Evolutionary conservation across 2,329 filamentous ascomycete genomes (phyloP), one percentile per base, ranked within the genome.

Genomic region (Alternaria postmessia): DNA sequence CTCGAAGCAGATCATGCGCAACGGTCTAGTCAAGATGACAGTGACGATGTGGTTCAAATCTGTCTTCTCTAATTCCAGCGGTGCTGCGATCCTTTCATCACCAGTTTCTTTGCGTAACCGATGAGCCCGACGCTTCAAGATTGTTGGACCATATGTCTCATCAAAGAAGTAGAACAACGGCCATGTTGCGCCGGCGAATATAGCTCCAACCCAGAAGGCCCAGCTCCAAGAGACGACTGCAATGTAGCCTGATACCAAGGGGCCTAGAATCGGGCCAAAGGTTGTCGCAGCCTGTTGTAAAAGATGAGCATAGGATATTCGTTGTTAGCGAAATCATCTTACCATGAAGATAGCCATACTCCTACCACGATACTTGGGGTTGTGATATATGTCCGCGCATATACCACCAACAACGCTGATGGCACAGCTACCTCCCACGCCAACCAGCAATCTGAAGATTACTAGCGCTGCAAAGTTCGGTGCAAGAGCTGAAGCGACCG

Each of bases 1-100:
- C 72, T 95, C 92, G 43, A 85, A 88, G 44, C 79, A 72, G n/a
- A 92, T 81, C 91, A 94, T 94, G 26, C 89, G 84, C 6, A 93
- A 76, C 0, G 92, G 91, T 0, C 91, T 81, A 1, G 88, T 89
- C 38, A 94, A 80, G 0, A 92, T 89, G n/a, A 90, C 86, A 1
- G 85, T 87, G n/a, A 88, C 75, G 53, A 92, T 83, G 65, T 90
- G 85, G 36, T 79, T 82, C 42, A 88, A 78, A 44, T 83, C 83
- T 28, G 85, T 83, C 53, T 83, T 80, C 68, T 91, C 87, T 22
- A 91, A 77, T 71, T 92, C 89, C 51, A 87, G 83, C 0, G 87
- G 85, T 1, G 90, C 86, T 52, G 87, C 80, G 52, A 88, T 84
- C 61, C 82, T 78, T 41, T 78, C 72, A 47, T 82, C 81, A 0